Evolutionary conservation across 495 filamentous ascomycete genomes (phyloP).

Genomic region (Oidiodendron maius): DNA sequence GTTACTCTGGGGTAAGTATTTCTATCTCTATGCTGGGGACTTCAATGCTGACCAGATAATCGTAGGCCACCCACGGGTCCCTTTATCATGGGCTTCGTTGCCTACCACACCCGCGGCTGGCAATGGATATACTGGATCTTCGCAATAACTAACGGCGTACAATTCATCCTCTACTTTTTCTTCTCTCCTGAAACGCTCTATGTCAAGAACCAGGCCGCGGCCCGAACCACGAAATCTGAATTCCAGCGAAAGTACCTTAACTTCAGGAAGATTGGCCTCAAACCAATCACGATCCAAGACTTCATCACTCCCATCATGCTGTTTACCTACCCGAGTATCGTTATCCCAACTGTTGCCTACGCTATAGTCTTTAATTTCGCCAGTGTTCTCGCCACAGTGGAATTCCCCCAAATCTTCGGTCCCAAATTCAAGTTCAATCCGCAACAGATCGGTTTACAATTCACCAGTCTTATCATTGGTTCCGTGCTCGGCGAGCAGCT

Average conservation of each 20-base stretch:
- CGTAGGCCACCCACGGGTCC: conserved; percentile 22
- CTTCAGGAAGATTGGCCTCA: conserved; percentile 40
- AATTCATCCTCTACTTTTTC: conserved; percentile 50
- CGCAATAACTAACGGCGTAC: conserved; percentile 40
- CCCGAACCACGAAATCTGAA: conserved; percentile 17
- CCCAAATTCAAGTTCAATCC: conserved; percentile 44
- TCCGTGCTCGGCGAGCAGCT: conserved; percentile 49
- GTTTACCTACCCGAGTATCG: conserved; percentile 26
- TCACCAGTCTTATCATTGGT: conserved; percentile 45
- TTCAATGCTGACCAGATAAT: conserved; percentile 28
- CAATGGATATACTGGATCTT: conserved; percentile 41
- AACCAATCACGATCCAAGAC: conserved; percentile 36
- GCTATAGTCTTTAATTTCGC: conserved; percentile 45
- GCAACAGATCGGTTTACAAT: conserved; percentile 48
- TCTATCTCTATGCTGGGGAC: conserved; percentile 16
- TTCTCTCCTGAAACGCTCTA: conserved; percentile 51
- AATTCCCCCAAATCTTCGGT: conserved; percentile 43
- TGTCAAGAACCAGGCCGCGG: conserved; percentile 17
- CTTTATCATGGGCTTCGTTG: conserved; percentile 18
- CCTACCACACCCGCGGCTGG: conserved; percentile 18
- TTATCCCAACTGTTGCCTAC: conserved; percentile 45
- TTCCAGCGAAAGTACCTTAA: conserved; percentile 34
- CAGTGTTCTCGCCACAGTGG: conserved; percentile 41
- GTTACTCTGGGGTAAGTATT: conserved; percentile 36
- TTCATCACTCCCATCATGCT: conserved; percentile 20